Evolutionary conservation across 345 rosid species (phyloP).

Genomic region (Aethionema arabicum): DNA sequence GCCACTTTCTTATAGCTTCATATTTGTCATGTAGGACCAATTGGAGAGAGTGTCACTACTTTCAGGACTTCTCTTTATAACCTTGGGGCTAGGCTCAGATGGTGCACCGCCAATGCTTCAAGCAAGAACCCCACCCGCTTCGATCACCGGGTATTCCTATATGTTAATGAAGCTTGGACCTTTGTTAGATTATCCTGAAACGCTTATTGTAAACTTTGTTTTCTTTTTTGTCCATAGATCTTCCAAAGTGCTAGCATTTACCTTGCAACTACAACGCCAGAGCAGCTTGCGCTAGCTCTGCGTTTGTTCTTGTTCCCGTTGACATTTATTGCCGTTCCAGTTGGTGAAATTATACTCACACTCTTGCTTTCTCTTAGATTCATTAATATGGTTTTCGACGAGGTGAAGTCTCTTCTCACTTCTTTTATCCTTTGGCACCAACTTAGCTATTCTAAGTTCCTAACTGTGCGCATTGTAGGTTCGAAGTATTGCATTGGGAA

Average conservation of each 20-base stretch:
- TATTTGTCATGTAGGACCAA: slow-evolving; percentile 60
- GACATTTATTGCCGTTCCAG: slow-evolving; percentile 72
- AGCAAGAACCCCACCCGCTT: slow-evolving; percentile 76
- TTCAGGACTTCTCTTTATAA: slow-evolving; percentile 75
- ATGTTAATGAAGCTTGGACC: slow-evolving; percentile 82
- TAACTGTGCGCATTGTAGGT: slow-evolving; percentile 46
- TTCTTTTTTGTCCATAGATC: slow-evolving; percentile 50
- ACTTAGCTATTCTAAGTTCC: background rate
- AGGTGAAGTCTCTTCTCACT: slow-evolving; percentile 48
- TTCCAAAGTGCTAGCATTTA: slow-evolving; percentile 91
- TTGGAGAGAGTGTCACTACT: slow-evolving; percentile 86
- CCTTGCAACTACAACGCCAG: slow-evolving; percentile 91
- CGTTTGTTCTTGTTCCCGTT: slow-evolving; percentile 85
- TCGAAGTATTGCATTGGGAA: slow-evolving; percentile 77
- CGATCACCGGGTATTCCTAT: slow-evolving; percentile 73
- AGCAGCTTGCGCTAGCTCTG: slow-evolving; percentile 83
- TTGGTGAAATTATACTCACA: slow-evolving; percentile 81
- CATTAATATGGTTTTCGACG: slow-evolving; percentile 84
- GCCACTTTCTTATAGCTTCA: background rate
- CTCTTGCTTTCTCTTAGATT: slow-evolving; percentile 87
- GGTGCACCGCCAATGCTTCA: slow-evolving; percentile 80
- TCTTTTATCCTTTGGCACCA: background rate
- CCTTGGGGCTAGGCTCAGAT: slow-evolving; percentile 85
- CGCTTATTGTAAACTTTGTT: background rate
- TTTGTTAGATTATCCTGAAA: background rate